Conservation (phyloP, 2,329 filamentous ascomycete genomes). For the Esteya vermicola region DNA sequence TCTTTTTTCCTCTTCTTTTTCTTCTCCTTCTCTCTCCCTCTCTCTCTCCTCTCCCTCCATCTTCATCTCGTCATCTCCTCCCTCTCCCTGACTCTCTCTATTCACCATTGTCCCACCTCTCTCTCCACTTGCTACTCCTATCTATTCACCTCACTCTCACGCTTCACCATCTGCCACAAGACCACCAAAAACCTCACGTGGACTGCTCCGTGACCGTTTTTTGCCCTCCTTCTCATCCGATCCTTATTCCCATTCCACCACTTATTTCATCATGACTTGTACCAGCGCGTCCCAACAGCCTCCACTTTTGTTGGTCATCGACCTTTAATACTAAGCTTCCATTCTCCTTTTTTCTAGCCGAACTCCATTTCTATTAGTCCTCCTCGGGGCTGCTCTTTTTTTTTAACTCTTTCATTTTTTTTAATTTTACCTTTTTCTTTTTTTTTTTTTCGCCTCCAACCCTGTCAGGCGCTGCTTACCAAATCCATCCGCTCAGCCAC, state of each 20-base stretch:
- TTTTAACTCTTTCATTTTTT: background rate
- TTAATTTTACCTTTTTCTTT: too few relatives aligned
- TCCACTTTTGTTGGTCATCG: slow-evolving; percentile 2
- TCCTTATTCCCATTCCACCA: background rate
- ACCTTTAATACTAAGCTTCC: slow-evolving; percentile 4
- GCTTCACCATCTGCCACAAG: too few relatives aligned
- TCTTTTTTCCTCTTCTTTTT: background rate
- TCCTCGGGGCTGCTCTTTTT: background rate
- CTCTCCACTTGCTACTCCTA: too few relatives aligned
- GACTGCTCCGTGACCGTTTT: background rate
- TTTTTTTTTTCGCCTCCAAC: background rate
- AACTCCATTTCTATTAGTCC: background rate
- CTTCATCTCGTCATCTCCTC: too few relatives aligned
- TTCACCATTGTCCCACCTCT: too few relatives aligned
- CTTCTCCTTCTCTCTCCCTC: too few relatives aligned
- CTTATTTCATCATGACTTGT: slow-evolving; percentile 3
- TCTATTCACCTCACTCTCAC: too few relatives aligned
- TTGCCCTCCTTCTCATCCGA: too few relatives aligned
- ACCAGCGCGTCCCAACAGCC: slow-evolving; percentile 1
- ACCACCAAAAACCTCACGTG: too few relatives aligned
- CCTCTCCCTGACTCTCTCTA: too few relatives aligned
- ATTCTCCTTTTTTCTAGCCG: slow-evolving; percentile 1
- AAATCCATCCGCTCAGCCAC: background rate
- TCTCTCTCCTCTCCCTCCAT: too few relatives aligned
- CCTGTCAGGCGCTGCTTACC: background rate